Evolutionary conservation across 2,329 filamentous ascomycete species (phyloP), one percentile per base, ranked within the genome.

Genomic region (Fusarium xylarioides): DNA sequence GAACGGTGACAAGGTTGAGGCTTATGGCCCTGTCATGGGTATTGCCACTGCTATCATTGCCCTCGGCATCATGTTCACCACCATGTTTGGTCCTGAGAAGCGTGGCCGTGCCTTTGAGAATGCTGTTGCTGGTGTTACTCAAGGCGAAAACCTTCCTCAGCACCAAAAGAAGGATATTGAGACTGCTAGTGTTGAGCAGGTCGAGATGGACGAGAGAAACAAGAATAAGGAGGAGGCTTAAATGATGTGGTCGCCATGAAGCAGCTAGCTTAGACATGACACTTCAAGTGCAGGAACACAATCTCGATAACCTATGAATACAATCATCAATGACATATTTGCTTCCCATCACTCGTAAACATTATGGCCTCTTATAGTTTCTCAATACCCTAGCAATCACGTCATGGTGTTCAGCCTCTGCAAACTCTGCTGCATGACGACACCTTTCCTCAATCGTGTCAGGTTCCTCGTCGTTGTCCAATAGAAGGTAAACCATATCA

Each of bases 31-130:
- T 1, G 89, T 89, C 21, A 95, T 94, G 93, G 92, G 88, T 18
- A 84, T 94, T 62, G 92, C 91, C 7, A 95, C 92, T 6, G 92
- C 91, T 4, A 95, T 95, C 74, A 94, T 95, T 71, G 91, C 90
- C 2, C 50, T 89, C 0, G 92, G 92, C 4, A 94, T 95, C 68
- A 85, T 87, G 16, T 78, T 91, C 28, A 94, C 92, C 1, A 89
- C 90, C 9, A 89, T 91, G 35, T 78, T 95, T 60, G 93, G 93
- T 0, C 92, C 92, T 0, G 93, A 95, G 87, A 92, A 91, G 83
- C 87, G 91, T 50, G 93, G 93, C 4, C 85, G 91, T 23, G 85
- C 87, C 64, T 95, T 95, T 74, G 92, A 93, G 79, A 83, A 86
- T 62, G 88, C 86, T 2, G 80, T 85, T 21, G 83, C 82, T 12